Conservation (phyloP, 495 filamentous ascomycete genomes). For the Rhypophila decipiens region DNA sequence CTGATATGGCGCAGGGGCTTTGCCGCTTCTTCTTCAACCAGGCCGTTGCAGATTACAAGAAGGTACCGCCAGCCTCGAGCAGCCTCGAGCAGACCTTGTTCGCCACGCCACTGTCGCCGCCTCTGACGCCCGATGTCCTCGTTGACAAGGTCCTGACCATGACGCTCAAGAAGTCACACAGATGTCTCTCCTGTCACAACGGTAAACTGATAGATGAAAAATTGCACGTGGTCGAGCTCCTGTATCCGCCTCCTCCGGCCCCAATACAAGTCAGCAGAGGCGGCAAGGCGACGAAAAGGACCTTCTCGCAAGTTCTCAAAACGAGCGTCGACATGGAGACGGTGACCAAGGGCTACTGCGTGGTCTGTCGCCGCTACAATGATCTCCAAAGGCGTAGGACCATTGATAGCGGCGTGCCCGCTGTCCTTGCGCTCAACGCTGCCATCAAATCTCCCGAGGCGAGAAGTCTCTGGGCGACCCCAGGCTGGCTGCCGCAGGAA, state of each 20-base stretch:
- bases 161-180: conserved; percentile 35
- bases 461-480: conserved; percentile 74
- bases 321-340: conserved; percentile 80
- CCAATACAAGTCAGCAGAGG: conserved; percentile 30
- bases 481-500: conserved; percentile 85
- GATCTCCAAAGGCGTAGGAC: conserved; percentile 71
- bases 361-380: conserved; percentile 79
- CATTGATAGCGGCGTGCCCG: conserved; percentile 71
- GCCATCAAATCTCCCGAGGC: conserved; percentile 64
- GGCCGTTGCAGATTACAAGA: conserved; percentile 21
- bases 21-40: conserved; percentile 22
- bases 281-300: conserved; percentile 45
- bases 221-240: conserved; percentile 77
- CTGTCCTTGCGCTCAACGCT: conserved; percentile 77
- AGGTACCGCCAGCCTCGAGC: conserved; percentile 20
- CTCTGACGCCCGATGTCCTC: too few relatives aligned
- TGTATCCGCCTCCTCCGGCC: conserved; percentile 59
- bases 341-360: conserved; percentile 82
- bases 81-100: conserved; percentile 20
- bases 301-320: conserved; percentile 79
- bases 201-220: too few relatives aligned
- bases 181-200: too few relatives aligned
- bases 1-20: conserved; percentile 18
- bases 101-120: too few relatives aligned
- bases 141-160: conserved; percentile 16